phyloP scores from a whole-genome alignment of 495 filamentous ascomycete species.

The Penicillium flavigenum region DNA sequence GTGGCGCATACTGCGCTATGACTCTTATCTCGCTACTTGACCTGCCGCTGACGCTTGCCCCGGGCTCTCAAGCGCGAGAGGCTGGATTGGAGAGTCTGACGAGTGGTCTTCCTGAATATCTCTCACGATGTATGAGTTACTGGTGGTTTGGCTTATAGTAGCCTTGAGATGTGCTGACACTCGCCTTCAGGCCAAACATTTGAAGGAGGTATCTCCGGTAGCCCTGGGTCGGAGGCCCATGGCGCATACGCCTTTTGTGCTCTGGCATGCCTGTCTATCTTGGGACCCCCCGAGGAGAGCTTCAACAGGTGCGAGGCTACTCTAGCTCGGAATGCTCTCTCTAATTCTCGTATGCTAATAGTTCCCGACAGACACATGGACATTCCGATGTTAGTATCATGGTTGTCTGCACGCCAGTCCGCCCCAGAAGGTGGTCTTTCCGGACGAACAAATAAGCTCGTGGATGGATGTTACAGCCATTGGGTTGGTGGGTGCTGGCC shows the following conservation, averaged over 20 bases:
- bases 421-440: slow-evolving; percentile 88
- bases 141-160: not conserved
- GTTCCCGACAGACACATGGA: slow-evolving; percentile 65
- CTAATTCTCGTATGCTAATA: slow-evolving; percentile 17
- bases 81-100: slow-evolving; percentile 55
- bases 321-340: not conserved
- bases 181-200: slow-evolving; percentile 75
- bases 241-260: slow-evolving; percentile 97
- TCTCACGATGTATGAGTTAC: slow-evolving; percentile 68
- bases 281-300: slow-evolving; percentile 71
- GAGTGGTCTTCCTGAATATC: slow-evolving; percentile 71
- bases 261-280: slow-evolving; percentile 77
- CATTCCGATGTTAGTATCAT: slow-evolving; percentile 71
- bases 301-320: slow-evolving; percentile 56
- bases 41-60: slow-evolving; percentile 73
- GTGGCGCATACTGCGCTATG: slow-evolving; percentile 87
- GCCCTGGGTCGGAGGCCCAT: slow-evolving; percentile 84
- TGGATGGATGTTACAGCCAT: slow-evolving; percentile 96
- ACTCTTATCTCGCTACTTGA: slow-evolving; percentile 78
- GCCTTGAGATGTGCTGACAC: slow-evolving; percentile 16
- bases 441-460: slow-evolving; percentile 95
- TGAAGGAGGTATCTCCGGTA: slow-evolving; percentile 86
- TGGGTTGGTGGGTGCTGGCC: slow-evolving; percentile 97
- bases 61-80: slow-evolving; percentile 53
- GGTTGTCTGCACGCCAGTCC: slow-evolving; percentile 87